phyloP scores from a whole-genome alignment of 106 monocot genomes.

The Hemerocallis citrina region DNA sequence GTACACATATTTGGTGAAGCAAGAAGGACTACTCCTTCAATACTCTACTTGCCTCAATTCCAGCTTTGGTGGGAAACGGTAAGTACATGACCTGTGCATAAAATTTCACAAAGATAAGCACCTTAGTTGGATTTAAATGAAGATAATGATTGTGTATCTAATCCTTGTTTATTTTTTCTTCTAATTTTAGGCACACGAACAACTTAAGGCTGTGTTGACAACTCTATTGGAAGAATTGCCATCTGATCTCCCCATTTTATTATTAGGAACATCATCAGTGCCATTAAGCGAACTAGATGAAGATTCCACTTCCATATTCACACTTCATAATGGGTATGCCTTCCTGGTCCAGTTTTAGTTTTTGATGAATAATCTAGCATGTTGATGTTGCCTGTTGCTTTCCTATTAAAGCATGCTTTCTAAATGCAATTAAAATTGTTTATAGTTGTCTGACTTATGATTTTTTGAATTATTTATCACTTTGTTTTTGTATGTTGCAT shows the following conservation, averaged over 20 bases:
- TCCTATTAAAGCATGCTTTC: neutral
- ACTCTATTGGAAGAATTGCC: conserved; percentile 58
- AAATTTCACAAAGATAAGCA: conserved; percentile 19
- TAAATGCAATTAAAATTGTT: neutral
- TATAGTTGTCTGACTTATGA: neutral
- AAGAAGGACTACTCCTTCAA: conserved; percentile 82
- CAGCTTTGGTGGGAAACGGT: conserved; percentile 99
- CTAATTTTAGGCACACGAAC: conserved; percentile 46
- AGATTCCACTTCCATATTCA: conserved; percentile 38
- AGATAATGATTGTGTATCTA: too few relatives aligned
- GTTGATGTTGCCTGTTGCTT: neutral
- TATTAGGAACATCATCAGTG: conserved; percentile 47
- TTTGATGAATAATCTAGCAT: too few relatives aligned
- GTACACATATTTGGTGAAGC: conserved; percentile 99
- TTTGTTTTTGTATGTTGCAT: neutral
- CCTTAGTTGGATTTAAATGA: too few relatives aligned
- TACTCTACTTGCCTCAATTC: conserved; percentile 91
- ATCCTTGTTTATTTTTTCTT: conserved; percentile 9
- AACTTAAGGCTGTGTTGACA: conserved; percentile 59
- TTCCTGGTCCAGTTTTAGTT: neutral
- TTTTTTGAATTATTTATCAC: neutral
- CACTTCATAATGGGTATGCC: conserved; percentile 37
- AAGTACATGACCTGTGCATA: conserved; percentile 13
- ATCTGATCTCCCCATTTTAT: conserved; percentile 46
- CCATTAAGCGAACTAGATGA: conserved; percentile 35